phyloP scores from a whole-genome alignment of 2,329 filamentous ascomycete genomes.

The Talaromyces sp. region DNA sequence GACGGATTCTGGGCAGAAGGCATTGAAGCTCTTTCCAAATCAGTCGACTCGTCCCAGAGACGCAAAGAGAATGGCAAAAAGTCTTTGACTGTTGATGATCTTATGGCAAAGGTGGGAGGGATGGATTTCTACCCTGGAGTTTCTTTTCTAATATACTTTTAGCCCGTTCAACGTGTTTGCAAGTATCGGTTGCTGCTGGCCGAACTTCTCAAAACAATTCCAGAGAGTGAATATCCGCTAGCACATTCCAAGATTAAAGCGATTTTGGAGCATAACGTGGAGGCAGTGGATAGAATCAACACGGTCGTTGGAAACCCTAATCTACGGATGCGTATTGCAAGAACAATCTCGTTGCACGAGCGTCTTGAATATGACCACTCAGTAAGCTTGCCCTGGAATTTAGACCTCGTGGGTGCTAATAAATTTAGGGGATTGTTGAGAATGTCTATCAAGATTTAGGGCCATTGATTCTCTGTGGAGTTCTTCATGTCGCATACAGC shows the following conservation, averaged over 20 bases:
- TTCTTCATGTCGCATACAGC: constrained; percentile 78
- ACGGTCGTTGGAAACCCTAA: constrained; percentile 70
- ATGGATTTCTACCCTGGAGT: neutral
- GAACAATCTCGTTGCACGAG: constrained; percentile 79
- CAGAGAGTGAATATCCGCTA: constrained; percentile 75
- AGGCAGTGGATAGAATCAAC: constrained; percentile 75
- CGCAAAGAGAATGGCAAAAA: constrained; percentile 61
- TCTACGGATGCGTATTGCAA: constrained; percentile 65
- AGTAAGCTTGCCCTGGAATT: constrained; percentile 43
- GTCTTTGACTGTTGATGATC: constrained; percentile 73
- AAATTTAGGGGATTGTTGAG: constrained; percentile 20
- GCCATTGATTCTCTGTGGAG: constrained; percentile 73
- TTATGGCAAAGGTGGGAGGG: constrained; percentile 73
- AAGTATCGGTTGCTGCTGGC: constrained; percentile 84
- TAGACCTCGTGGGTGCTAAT: constrained; percentile 4
- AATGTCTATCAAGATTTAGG: constrained; percentile 73
- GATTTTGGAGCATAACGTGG: constrained; percentile 63
- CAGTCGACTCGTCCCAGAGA: constrained; percentile 64
- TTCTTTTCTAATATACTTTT: neutral
- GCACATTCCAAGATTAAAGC: constrained; percentile 75
- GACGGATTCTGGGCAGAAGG: constrained; percentile 81
- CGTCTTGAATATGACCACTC: constrained; percentile 68
- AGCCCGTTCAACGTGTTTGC: constrained; percentile 90
- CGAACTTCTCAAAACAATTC: constrained; percentile 76
- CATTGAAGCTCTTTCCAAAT: constrained; percentile 73